Conservation (phyloP, 2,329 filamentous ascomycete species). For the Pyrenochaeta sp. region DNA sequence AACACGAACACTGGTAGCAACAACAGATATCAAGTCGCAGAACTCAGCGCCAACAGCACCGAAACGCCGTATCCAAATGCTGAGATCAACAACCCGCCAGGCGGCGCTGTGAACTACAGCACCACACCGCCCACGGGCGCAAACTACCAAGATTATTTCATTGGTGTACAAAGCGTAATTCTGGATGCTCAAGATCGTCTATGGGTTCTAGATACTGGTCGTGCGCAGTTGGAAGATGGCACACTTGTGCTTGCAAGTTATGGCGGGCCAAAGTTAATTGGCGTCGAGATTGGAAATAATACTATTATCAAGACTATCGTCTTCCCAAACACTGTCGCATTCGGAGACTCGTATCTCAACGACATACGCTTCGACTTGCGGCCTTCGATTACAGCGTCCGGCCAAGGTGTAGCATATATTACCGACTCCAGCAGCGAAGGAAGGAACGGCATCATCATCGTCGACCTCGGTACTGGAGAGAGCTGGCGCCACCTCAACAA, state of each 20-base stretch:
- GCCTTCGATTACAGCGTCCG: slow-evolving; percentile 49
- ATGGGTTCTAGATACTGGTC: slow-evolving; percentile 64
- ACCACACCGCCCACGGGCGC: slow-evolving; percentile 56
- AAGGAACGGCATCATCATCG: slow-evolving; percentile 59
- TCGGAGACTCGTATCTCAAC: slow-evolving; percentile 61
- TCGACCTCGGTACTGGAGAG: slow-evolving; percentile 59
- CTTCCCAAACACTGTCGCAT: slow-evolving; percentile 59
- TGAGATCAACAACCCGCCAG: slow-evolving; percentile 59
- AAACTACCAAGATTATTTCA: slow-evolving; percentile 59
- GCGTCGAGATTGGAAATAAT: slow-evolving; percentile 57
- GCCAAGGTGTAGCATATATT: slow-evolving; percentile 62
- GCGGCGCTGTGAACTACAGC: slow-evolving; percentile 61
- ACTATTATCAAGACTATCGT: slow-evolving; percentile 60
- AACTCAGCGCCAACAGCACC: slow-evolving; percentile 54
- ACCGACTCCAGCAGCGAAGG: slow-evolving; percentile 61
- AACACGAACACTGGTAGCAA: slow-evolving; percentile 55
- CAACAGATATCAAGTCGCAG: slow-evolving; percentile 59
- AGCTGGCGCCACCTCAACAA: slow-evolving; percentile 61
- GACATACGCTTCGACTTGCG: slow-evolving; percentile 64
- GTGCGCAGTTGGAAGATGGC: slow-evolving; percentile 54
- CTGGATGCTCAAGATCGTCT: slow-evolving; percentile 60
- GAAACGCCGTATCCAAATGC: slow-evolving; percentile 55
- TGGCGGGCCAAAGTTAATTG: slow-evolving; percentile 62
- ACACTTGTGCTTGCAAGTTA: slow-evolving; percentile 55
- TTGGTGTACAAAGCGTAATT: slow-evolving; percentile 62